Conservation (phyloP, 305 asterid genomes). For the Fraxinus platypoda region DNA sequence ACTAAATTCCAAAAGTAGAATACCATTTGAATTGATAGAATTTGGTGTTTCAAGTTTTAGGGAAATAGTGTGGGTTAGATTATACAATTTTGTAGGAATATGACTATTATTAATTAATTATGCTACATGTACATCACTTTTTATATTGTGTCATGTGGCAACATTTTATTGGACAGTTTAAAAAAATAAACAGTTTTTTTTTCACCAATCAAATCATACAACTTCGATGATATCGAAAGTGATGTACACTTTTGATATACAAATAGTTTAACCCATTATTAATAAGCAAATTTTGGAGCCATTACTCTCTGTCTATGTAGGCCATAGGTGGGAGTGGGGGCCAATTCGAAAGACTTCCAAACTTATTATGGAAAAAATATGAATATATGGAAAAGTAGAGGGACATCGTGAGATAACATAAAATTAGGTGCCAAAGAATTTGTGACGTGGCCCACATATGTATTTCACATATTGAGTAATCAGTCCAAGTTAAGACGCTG, state of each 20-base stretch:
- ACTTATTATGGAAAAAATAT: constrained; percentile 17
- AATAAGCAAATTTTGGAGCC: neutral
- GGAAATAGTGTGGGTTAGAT: neutral
- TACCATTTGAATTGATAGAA: neutral
- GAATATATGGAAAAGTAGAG: constrained; percentile 18
- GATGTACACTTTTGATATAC: neutral
- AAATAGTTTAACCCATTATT: neutral
- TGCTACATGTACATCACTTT: too few species aligned
- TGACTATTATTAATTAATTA: too few species aligned
- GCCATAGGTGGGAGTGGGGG: neutral
- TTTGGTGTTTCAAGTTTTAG: neutral
- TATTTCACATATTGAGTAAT: neutral
- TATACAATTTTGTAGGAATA: neutral
- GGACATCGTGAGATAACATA: constrained; percentile 4
- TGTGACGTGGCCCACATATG: neutral
- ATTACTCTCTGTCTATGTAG: neutral
- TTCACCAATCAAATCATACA: neutral
- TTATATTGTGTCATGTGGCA: too few species aligned
- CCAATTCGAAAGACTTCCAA: neutral
- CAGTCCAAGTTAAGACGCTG: neutral
- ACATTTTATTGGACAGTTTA: too few species aligned
- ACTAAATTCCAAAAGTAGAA: neutral
- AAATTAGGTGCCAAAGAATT: constrained; percentile 31
- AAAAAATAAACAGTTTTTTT: too few species aligned
- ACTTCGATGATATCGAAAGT: neutral